These are phyloP conservation scores for Arthrinium phaeospermum DNA, from an alignment of 2,329 filamentous ascomycete species.

Conservation along the genomic window DNA sequence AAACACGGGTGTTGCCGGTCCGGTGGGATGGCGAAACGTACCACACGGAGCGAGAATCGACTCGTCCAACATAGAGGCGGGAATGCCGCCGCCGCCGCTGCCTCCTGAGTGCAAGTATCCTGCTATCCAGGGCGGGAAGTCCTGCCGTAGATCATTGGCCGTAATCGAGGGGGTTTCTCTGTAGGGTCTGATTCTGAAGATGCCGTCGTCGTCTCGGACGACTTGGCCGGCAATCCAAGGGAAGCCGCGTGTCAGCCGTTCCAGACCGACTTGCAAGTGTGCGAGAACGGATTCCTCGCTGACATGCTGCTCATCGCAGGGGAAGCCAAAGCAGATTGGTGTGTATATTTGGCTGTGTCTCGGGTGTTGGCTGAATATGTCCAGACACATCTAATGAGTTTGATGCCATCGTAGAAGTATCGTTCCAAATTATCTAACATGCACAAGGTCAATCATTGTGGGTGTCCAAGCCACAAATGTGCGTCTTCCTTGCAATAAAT, in stretches of 20 bases:
- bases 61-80: slow-evolving; percentile 6
- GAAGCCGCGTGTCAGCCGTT: not conserved
- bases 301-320: not conserved
- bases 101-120: too few species aligned
- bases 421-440: not conserved
- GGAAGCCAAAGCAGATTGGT: not conserved
- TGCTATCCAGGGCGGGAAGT: not conserved
- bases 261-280: not conserved
- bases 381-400: not conserved
- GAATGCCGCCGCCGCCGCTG: not conserved
- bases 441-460: not conserved
- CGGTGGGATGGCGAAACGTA: not conserved
- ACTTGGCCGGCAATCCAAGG: not conserved
- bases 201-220: not conserved
- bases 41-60: not conserved
- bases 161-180: not conserved
- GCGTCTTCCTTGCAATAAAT: not conserved
- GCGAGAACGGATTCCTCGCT: not conserved
- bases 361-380: not conserved
- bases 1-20: slow-evolving; percentile 44
- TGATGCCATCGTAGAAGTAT: not conserved
- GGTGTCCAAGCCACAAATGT: not conserved
- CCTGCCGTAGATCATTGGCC: not conserved
- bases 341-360: not conserved
- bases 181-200: slow-evolving; percentile 1